Evolutionary conservation across 768 basidiomycete genomes (phyloP).

Genomic region (Suillus subluteus): DNA sequence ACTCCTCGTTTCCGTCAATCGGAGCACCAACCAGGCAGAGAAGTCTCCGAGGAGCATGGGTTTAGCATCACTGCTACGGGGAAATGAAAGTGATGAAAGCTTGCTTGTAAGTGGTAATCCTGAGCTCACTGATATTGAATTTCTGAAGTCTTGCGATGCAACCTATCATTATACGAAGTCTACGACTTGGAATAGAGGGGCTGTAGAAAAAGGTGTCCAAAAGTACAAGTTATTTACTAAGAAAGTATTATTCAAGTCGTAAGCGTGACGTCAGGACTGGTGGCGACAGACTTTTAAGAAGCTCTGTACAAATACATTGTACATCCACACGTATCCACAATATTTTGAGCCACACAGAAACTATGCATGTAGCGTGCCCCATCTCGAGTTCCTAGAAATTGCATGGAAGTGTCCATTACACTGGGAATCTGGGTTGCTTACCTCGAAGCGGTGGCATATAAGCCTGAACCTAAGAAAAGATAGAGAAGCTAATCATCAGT

Average conservation of each 20-base stretch:
- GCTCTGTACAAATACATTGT: not conserved
- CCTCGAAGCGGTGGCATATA: not conserved
- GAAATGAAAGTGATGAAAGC: not conserved
- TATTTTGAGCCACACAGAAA: not conserved
- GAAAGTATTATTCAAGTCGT: not conserved
- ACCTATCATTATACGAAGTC: not conserved
- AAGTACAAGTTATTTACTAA: not conserved
- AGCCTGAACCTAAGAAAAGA: not conserved
- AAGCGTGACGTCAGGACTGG: not conserved
- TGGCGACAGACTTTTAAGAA: not conserved
- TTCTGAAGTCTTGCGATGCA: not conserved
- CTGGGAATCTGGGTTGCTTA: not conserved
- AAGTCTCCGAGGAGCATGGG: constrained; percentile 20
- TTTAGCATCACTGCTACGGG: not conserved
- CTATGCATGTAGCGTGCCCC: not conserved
- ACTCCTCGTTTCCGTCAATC: constrained; percentile 16
- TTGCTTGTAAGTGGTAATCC: not conserved
- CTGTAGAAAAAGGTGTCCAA: not conserved
- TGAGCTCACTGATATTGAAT: not conserved
- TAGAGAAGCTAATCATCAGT: not conserved
- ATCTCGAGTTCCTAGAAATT: not conserved
- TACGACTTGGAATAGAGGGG: not conserved
- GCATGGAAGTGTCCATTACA: not conserved
- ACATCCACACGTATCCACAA: not conserved
- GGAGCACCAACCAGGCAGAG: constrained; percentile 11